Percentiles rank a stretch among this genome's conserved stretches.
phyloP scores from a whole-genome alignment of 1,284 basidiomycete species.

The Heliocybe sulcata region DNA sequence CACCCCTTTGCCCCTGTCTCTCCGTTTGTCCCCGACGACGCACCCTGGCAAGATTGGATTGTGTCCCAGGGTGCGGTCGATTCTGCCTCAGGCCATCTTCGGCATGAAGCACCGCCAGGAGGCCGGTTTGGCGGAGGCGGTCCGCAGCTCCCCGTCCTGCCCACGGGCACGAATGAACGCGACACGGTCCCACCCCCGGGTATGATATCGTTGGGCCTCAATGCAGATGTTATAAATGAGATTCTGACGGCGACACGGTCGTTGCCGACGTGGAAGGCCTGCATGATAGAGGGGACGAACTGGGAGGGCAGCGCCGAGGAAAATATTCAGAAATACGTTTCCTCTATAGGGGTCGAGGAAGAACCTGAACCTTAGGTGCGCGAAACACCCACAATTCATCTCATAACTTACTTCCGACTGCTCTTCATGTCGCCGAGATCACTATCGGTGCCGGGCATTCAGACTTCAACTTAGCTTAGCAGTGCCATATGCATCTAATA shows the following conservation, averaged over 20 bases:
- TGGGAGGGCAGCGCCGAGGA: constrained; percentile 23
- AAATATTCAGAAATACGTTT: constrained; percentile 19
- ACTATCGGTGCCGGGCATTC: too few species aligned
- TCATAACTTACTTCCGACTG: too few species aligned
- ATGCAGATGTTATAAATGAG: constrained; percentile 11
- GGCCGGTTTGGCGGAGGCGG: too few species aligned
- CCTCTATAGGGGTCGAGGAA: background rate
- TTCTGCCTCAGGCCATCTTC: background rate
- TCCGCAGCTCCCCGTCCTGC: too few species aligned
- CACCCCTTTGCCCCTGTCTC: constrained; percentile 13
- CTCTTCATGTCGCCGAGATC: too few species aligned
- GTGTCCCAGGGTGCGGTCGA: background rate
- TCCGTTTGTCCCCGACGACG: background rate
- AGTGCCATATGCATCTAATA: too few species aligned
- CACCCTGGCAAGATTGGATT: background rate
- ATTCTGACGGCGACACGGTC: constrained; percentile 19
- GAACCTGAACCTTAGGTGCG: too few species aligned
- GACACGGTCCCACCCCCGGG: background rate
- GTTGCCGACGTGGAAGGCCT: constrained; percentile 23
- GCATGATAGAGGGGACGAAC: constrained; percentile 19
- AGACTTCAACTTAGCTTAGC: too few species aligned
- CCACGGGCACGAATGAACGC: too few species aligned
- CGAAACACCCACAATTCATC: too few species aligned
- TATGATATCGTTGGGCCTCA: background rate
- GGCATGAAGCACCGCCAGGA: background rate